Evolutionary conservation across 306 rosid genomes (phyloP).

Genomic region (Sechiopsis laciniata): DNA sequence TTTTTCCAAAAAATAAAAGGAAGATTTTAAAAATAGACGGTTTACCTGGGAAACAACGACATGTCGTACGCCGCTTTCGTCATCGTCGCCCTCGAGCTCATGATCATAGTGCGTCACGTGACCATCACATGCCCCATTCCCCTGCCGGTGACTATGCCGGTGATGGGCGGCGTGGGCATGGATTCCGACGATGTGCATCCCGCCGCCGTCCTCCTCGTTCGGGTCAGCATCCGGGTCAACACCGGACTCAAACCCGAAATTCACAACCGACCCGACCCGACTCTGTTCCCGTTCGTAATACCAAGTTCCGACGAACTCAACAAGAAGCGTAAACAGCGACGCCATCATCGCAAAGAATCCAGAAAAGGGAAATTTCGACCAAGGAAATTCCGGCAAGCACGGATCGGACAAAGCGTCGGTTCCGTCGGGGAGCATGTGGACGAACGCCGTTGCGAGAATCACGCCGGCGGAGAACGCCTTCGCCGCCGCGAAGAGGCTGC

Average conservation of each 20-base stretch:
- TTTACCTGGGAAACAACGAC: conserved; percentile 88
- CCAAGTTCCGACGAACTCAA: conserved; percentile 83
- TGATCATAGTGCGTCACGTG: conserved; percentile 17
- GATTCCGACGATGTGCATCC: conserved; percentile 95
- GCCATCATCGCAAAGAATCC: conserved; percentile 92
- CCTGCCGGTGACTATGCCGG: conserved; percentile 62
- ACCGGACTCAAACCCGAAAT: conserved; percentile 34
- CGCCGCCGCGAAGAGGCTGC: conserved; percentile 60
- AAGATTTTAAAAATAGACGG: neutral
- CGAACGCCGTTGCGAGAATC: conserved; percentile 86
- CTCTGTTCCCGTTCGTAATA: conserved; percentile 71
- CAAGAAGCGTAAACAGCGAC: conserved; percentile 65
- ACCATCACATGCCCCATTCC: conserved; percentile 58
- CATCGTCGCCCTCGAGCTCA: conserved; percentile 31
- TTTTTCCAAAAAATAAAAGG: too few relatives aligned
- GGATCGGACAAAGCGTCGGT: conserved; percentile 48
- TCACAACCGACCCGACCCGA: conserved; percentile 42
- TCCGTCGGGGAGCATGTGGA: conserved; percentile 81
- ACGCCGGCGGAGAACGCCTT: conserved; percentile 97
- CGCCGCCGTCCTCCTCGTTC: conserved; percentile 67
- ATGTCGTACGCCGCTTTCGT: conserved; percentile 55
- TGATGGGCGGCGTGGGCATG: conserved; percentile 94
- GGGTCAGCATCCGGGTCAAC: conserved; percentile 23
- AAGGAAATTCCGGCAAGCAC: conserved; percentile 64
- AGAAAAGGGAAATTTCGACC: conserved; percentile 78